phyloP scores from a whole-genome alignment of 495 filamentous ascomycete species.

The Haplographium delicatum region DNA sequence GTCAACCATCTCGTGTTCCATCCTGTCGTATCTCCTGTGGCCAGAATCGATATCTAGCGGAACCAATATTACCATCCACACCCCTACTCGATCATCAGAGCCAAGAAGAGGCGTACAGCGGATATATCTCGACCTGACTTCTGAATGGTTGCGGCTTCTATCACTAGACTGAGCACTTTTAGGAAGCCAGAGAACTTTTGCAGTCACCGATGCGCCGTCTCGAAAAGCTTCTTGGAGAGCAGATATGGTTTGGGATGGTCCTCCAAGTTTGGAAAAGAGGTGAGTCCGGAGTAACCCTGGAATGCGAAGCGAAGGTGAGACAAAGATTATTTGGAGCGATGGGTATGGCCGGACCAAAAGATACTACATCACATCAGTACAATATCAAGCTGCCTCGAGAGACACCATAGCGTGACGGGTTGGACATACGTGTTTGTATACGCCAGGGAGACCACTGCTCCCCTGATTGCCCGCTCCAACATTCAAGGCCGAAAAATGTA shows the following conservation, averaged over 20 bases:
- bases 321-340: slow-evolving; percentile 59
- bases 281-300: slow-evolving; percentile 57
- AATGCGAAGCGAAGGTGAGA: slow-evolving; percentile 55
- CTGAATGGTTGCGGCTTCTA: slow-evolving; percentile 28
- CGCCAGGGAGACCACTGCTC: slow-evolving; percentile 1
- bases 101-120: slow-evolving; percentile 58
- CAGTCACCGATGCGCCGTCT: slow-evolving; percentile 57
- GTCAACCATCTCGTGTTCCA: slow-evolving; percentile 2
- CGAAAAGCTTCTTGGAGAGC: slow-evolving; percentile 50
- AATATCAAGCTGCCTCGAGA: too few relatives aligned
- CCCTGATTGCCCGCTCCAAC: too few relatives aligned
- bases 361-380: slow-evolving; percentile 40
- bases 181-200: slow-evolving; percentile 55
- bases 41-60: background rate
- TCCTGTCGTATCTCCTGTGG: background rate
- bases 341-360: slow-evolving; percentile 57
- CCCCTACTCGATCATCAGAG: slow-evolving; percentile 51
- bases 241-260: slow-evolving; percentile 45
- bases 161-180: slow-evolving; percentile 11
- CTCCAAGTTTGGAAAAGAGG: slow-evolving; percentile 53
- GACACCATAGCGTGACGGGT: background rate
- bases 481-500: too few relatives aligned
- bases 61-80: slow-evolving; percentile 60
- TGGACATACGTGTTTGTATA: slow-evolving; percentile 11
- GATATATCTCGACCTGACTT: slow-evolving; percentile 51